These are phyloP conservation scores for Fragaria vesca DNA, from an alignment of 306 rosid species.

Conservation along the genomic window DNA sequence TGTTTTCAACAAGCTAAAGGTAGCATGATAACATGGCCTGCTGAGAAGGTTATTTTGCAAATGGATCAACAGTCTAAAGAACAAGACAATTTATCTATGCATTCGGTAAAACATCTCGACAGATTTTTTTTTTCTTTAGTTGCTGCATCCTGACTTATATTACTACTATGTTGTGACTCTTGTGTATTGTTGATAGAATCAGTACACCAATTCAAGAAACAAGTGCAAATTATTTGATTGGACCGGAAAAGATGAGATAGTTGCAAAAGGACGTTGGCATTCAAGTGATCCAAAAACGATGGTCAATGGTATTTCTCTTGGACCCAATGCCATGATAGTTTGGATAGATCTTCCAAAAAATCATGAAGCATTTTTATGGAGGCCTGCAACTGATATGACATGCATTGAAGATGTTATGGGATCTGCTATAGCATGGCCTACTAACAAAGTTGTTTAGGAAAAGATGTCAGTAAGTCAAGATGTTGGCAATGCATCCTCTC, in stretches of 20 bases:
- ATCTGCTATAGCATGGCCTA: neutral
- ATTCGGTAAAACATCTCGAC: no score
- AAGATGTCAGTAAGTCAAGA: neutral
- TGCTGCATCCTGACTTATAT: no score
- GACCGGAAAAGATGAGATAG: neutral
- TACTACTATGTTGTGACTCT: no score
- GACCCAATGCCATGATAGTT: neutral
- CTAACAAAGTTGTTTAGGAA: neutral
- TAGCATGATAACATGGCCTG: no score
- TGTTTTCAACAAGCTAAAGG: no score
- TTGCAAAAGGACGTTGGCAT: neutral
- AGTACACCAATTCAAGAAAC: neutral
- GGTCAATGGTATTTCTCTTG: neutral
- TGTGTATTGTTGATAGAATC: neutral
- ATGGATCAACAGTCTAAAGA: no score
- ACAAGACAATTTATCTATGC: no score
- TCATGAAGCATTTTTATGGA: conserved; percentile 2
- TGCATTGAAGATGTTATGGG: neutral
- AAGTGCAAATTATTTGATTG: neutral
- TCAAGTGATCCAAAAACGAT: neutral
- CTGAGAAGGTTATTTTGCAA: no score
- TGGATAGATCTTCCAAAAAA: neutral
- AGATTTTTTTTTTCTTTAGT: no score
- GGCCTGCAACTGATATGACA: neutral
- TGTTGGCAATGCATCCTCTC: neutral